Evolutionary conservation across 352 stramenopile species (phyloP).

Genomic region (Phytopythium ostracodes): DNA sequence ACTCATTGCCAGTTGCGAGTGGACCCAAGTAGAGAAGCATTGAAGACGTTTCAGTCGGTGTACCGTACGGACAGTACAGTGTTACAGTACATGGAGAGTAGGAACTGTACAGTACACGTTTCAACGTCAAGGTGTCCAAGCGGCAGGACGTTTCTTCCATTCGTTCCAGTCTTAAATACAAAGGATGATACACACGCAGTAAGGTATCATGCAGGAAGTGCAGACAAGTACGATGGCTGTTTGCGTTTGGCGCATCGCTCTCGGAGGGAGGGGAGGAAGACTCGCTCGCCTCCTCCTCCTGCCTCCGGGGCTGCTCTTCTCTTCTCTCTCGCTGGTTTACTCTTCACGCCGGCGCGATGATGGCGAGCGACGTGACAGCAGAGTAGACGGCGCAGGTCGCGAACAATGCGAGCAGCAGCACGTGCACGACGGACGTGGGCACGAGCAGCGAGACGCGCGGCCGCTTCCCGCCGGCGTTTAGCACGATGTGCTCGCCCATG

Average conservation of each 20-base stretch:
- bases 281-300: neutral
- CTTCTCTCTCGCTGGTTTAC: neutral
- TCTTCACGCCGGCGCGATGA: slow-evolving; percentile 3
- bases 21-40: no score
- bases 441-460: slow-evolving; percentile 16
- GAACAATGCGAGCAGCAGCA: slow-evolving; percentile 16
- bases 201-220: neutral
- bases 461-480: slow-evolving; percentile 30
- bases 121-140: neutral
- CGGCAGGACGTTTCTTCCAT: neutral
- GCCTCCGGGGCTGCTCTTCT: neutral
- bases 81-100: no score
- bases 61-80: no score
- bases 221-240: neutral
- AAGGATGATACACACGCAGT: neutral
- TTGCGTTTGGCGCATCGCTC: neutral
- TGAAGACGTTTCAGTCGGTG: no score
- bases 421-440: slow-evolving; percentile 16
- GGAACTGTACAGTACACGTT: no score
- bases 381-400: slow-evolving; percentile 23
- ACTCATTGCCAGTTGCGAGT: no score
- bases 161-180: neutral
- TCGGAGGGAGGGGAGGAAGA: neutral
- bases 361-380: slow-evolving; percentile 12
- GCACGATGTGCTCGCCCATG: slow-evolving; percentile 56